A percentile compares a stretch with the other conserved stretches of the same genome.
These are phyloP conservation scores for Annona squamosa DNA, from an alignment of 164 flowering plant species.

Conservation along the genomic window DNA sequence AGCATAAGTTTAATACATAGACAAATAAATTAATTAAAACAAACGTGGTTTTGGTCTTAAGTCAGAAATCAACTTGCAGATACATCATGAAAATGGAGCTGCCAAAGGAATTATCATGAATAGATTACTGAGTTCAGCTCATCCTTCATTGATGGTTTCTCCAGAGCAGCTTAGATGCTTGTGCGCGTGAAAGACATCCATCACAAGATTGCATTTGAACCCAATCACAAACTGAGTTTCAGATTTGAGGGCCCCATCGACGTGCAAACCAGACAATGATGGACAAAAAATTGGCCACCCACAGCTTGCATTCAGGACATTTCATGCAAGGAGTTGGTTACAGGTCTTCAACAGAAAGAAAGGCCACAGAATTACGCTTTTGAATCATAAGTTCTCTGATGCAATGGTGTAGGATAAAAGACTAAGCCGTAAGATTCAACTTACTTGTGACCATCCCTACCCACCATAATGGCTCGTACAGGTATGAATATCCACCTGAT, in stretches of 20 bases:
- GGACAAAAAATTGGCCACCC: not conserved
- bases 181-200: not conserved
- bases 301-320: not conserved
- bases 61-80: not conserved
- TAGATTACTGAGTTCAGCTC: not conserved
- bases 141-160: not conserved
- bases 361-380: not conserved
- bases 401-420: not conserved
- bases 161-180: not conserved
- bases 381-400: not conserved
- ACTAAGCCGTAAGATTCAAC: constrained; percentile 7
- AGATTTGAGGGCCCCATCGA: not conserved
- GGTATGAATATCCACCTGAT: constrained; percentile 66
- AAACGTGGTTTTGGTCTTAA: not conserved
- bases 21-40: not conserved
- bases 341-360: not conserved
- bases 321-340: not conserved
- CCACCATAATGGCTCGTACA: constrained; percentile 90
- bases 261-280: not conserved
- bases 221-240: not conserved
- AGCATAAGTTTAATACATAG: not conserved
- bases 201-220: not conserved
- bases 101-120: not conserved
- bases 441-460: constrained; percentile 82
- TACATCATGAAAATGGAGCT: not conserved